These are phyloP conservation scores for Oenanthe sinensis DNA, from an alignment of 129 eudicot species.

Conservation along the genomic window DNA sequence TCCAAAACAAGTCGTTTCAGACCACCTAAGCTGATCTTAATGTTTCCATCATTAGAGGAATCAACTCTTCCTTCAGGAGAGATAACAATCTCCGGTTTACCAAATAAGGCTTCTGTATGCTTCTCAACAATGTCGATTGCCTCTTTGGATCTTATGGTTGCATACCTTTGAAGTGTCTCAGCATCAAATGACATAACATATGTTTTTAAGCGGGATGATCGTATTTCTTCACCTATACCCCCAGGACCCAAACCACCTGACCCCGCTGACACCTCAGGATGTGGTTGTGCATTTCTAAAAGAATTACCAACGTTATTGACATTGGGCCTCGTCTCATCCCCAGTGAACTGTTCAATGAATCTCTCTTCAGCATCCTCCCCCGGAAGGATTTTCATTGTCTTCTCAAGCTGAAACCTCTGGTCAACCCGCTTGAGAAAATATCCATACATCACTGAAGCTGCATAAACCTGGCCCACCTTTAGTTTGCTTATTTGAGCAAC, in stretches of 20 bases:
- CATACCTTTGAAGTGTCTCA: conserved; percentile 83
- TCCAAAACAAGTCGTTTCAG: conserved; percentile 75
- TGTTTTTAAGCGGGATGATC: conserved; percentile 55
- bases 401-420: conserved; percentile 88
- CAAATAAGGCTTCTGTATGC: conserved; percentile 93
- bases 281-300: conserved; percentile 17
- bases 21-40: conserved; percentile 81
- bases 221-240: conserved; percentile 38
- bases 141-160: conserved; percentile 77
- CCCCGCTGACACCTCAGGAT: conserved; percentile 62
- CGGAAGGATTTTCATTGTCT: conserved; percentile 63
- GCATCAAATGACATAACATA: conserved; percentile 86
- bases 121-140: conserved; percentile 80
- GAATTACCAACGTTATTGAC: conserved; percentile 3
- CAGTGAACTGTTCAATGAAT: conserved; percentile 21
- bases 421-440: conserved; percentile 78
- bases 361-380: conserved; percentile 29
- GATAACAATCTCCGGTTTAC: conserved; percentile 74
- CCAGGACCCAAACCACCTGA: conserved; percentile 37
- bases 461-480: conserved; percentile 79
- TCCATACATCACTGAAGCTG: conserved; percentile 87
- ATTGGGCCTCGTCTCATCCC: conserved; percentile 27
- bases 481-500: conserved; percentile 71
- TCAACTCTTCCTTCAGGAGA: conserved; percentile 72
- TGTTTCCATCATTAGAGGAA: conserved; percentile 63